Evolutionary conservation across 306 rosid genomes (phyloP).

Genomic region (Lagenaria siceraria): DNA sequence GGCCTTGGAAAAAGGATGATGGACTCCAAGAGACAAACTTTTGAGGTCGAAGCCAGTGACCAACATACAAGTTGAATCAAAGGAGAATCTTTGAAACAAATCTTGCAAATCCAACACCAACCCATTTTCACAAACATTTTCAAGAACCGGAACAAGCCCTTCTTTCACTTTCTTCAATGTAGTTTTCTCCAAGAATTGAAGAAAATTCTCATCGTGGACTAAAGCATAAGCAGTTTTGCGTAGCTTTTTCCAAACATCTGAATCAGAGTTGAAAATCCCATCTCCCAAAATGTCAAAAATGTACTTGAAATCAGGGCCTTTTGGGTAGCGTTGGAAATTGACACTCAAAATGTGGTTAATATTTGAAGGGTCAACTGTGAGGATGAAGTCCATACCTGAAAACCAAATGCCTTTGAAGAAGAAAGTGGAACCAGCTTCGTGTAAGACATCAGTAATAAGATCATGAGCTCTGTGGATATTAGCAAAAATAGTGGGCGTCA

Average conservation of each 20-base stretch:
- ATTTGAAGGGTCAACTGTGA: conserved; percentile 27
- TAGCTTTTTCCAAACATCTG: conserved; percentile 15
- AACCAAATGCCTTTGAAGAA: conserved; percentile 26
- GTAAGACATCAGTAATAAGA: not conserved
- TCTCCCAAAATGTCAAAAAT: conserved; percentile 26
- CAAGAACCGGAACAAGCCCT: conserved; percentile 22
- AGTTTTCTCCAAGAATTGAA: conserved; percentile 7
- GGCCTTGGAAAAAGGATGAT: conserved; percentile 10
- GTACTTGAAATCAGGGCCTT: conserved; percentile 13
- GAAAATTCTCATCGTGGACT: not conserved
- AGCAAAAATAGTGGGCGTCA: conserved; percentile 10
- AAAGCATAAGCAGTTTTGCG: conserved; percentile 12
- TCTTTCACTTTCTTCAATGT: conserved; percentile 8
- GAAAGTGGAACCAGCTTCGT: conserved; percentile 7
- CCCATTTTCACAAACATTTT: not conserved
- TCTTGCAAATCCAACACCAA: conserved; percentile 23
- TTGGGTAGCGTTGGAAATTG: conserved; percentile 15
- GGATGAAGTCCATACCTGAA: not conserved
- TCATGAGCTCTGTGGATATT: conserved; percentile 13
- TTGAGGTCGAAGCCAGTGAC: conserved; percentile 24
- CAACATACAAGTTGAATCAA: conserved; percentile 11
- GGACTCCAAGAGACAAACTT: conserved; percentile 8
- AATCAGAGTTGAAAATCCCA: conserved; percentile 22
- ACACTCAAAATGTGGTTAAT: conserved; percentile 16
- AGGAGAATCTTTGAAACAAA: conserved; percentile 14